Conservation (phyloP, 2,329 filamentous ascomycete species). For the Clonostachys rosea region DNA sequence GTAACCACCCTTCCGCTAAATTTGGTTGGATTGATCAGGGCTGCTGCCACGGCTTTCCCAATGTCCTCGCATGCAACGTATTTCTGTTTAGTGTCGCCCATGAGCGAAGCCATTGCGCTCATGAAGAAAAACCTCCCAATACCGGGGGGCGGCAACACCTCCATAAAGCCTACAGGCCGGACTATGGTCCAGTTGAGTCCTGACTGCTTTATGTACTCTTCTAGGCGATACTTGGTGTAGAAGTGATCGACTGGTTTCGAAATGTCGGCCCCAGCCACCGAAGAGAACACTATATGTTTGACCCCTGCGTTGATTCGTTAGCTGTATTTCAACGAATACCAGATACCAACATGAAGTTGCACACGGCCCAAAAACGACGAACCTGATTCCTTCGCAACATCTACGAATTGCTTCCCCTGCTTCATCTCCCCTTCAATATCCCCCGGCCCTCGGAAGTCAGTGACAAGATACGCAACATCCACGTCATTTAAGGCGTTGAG, state of each 20-base stretch:
- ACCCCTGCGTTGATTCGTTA: background rate
- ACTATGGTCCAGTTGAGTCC: background rate
- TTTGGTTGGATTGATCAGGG: background rate
- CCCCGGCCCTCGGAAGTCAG: background rate
- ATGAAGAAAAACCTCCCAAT: background rate
- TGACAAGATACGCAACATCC: background rate
- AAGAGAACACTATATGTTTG: background rate
- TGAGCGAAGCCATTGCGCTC: background rate
- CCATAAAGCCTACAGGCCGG: background rate
- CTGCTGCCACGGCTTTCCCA: background rate
- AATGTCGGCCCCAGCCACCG: background rate
- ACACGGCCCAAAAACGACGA: background rate
- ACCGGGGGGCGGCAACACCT: background rate
- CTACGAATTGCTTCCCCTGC: background rate
- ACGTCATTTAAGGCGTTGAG: background rate
- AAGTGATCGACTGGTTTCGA: background rate
- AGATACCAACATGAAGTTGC: background rate
- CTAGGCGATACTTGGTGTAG: background rate
- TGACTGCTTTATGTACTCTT: background rate
- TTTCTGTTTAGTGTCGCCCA: background rate
- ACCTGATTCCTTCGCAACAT: background rate
- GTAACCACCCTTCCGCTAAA: background rate
- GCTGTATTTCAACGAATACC: too few species aligned
- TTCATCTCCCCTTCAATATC: background rate
- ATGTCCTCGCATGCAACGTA: background rate